Evolutionary conservation across 1,139 yeast genomes (phyloP).

Genomic region (Saccharomyces uvarum): DNA sequence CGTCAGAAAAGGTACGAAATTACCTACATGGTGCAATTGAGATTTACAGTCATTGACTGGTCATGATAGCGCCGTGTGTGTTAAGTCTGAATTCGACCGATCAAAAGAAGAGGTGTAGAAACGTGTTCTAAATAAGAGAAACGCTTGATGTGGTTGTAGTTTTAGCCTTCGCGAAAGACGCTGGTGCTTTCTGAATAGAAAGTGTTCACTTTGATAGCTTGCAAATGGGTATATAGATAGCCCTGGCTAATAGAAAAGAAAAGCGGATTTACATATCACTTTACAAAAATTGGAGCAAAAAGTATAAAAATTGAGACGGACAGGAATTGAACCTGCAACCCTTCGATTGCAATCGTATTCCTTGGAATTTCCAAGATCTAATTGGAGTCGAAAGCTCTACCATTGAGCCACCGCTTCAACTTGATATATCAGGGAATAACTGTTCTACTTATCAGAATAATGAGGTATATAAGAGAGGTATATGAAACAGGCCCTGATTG

Average conservation of each 20-base stretch:
- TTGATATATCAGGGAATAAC: neutral
- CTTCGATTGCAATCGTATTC: slow-evolving; percentile 45
- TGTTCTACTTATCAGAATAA: neutral
- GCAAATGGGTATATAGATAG: neutral
- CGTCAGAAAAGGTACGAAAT: neutral
- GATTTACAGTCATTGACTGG: neutral
- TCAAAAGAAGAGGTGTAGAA: neutral
- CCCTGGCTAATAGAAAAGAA: neutral
- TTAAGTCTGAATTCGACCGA: neutral
- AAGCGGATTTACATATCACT: neutral
- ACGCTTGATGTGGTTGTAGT: neutral
- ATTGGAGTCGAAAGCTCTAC: slow-evolving; percentile 88
- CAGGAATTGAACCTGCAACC: slow-evolving; percentile 76
- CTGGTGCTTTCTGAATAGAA: neutral
- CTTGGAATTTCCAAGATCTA: slow-evolving; percentile 32
- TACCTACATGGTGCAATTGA: neutral
- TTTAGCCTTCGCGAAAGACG: neutral
- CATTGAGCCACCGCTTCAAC: slow-evolving; percentile 85
- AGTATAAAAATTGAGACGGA: slow-evolving; percentile 43
- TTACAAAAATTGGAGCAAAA: neutral
- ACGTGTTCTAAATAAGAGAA: neutral
- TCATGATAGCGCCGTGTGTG: neutral
- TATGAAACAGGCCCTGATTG: too few relatives aligned
- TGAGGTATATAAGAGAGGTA: too few relatives aligned
- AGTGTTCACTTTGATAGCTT: neutral